Base-by-base conservation (phyloP, 225 moss, liverwort and hornwort genomes). In the Bryum argenteum region DNA sequence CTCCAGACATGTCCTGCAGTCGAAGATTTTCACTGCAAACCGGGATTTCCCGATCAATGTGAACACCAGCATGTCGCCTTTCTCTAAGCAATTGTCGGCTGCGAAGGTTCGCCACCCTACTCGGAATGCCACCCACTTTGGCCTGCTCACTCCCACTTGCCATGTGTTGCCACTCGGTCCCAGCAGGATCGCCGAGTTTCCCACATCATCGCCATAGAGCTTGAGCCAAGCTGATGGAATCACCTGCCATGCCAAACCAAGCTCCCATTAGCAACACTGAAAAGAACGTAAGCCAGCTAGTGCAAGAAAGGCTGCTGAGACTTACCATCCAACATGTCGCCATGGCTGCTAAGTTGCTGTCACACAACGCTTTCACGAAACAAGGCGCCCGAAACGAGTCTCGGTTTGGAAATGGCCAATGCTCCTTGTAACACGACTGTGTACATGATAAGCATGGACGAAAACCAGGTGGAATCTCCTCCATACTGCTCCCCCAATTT, bases 51-150 rank as follows among this genome's bases (percentile, higher is more conserved):
- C 83, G 20, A 80, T 67, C 21, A 84, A 64, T 45, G 80, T 74
- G 21, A 84, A 84, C 2, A 84, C 63, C 10, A 84, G 83, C 74
- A 80, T 66, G 37, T 84, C 83, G 55, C 83, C 80, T 67, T 79
- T 84, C 23, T 84, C 83, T 33, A 84, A 38, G 41, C 77, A 80
- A 77, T 84, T 84, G 53, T 84, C 83, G 11, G 83, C 83, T 8
- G 83, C 83, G 63, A 84, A 84, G 24, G 79, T 80, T 67, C 83
- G 79, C 83, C 83, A 84, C 51, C 80, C 83, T 3, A 79, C 83
- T 80, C 83, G 61, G 57, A 84, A 84, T 56, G 83, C 83, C 21
- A 84, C 83, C 79, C 83, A 84, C 22, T 84, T 84, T 2, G 83
- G 83, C 20, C 83, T 80, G 54, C 80, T 74, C 20, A 84, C 80